Base-by-base conservation (phyloP, 768 basidiomycete species). In the Suillus bovinus region DNA sequence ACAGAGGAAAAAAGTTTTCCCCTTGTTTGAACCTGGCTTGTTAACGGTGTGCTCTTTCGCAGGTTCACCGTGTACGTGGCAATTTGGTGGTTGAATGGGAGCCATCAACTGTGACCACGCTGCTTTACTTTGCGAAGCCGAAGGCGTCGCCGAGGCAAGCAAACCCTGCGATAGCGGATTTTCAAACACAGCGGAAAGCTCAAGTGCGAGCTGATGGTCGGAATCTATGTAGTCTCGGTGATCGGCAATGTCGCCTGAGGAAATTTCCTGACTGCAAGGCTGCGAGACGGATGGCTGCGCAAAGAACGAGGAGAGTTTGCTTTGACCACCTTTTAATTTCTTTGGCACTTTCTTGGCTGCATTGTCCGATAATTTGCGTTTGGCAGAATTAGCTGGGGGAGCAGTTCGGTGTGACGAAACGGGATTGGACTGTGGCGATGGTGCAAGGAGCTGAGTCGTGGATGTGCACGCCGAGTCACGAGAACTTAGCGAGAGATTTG, bases 11-110 rank as follows among this genome's bases (percentile, higher is more conserved):
- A 96, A 96, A 36, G 77, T 81, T 74, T 90, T 89, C 24, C 93
- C 93, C 75, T 93, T 93, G 69, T 94, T 95, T 20, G 87, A 86
- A 1, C 93, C 94, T 31, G 83, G 84, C 73, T 95, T 96, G 66
- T 87, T 94, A 50, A 95, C 94, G 0, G 89, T 92, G 67, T 81
- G 84, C 76, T 88, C 83, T 73, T 88, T 92, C 42, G 91, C 76
- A 0, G 85, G 87, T 70, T 95, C 93, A n/a, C 79, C 79, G 68
- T 96, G 94, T 7, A 86, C 83, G 0, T 70, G 74, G 70, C 94
- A 96, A 31, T 78, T 78, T 14, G 94, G 94, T 2, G 88, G 79
- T 56, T 83, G 79, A 22, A 87, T 77, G 0, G 88, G 88, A 0
- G 89, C 83, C 63, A 96, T 83, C 61, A 96, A 82, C 46, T 70